Conservation (phyloP, 805 yeast species). For the Yarrowia sp. region DNA sequence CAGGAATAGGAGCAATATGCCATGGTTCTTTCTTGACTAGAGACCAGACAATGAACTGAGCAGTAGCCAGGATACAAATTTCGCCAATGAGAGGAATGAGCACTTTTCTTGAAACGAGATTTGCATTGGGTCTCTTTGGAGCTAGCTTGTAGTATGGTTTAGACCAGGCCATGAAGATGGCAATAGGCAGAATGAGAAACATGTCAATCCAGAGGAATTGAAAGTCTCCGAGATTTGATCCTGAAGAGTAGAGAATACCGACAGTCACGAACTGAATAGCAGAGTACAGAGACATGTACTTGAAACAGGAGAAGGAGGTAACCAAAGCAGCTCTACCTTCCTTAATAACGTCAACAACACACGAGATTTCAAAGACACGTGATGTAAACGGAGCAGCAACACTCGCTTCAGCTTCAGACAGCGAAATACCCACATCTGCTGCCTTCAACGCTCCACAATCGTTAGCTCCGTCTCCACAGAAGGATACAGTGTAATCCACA, state of each 20-base stretch:
- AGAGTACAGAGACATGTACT: constrained; percentile 94
- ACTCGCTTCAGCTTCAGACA: constrained; percentile 97
- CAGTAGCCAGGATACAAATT: constrained; percentile 57
- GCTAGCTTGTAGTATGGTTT: constrained; percentile 62
- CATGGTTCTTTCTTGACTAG: constrained; percentile 56
- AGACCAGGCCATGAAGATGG: constrained; percentile 97
- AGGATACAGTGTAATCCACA: constrained; percentile 88
- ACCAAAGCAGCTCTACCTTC: constrained; percentile 95
- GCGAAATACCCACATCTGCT: constrained; percentile 94
- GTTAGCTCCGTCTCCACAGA: constrained; percentile 99
- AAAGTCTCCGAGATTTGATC: constrained; percentile 93
- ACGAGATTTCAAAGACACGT: constrained; percentile 81
- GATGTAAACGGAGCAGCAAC: constrained; percentile 99
- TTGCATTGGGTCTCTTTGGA: constrained; percentile 86
- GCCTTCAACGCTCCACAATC: constrained; percentile 98
- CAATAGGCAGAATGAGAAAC: constrained; percentile 86
- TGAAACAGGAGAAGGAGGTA: constrained; percentile 94
- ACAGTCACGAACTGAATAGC: constrained; percentile 94
- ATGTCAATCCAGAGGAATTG: constrained; percentile 93
- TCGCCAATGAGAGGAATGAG: constrained; percentile 79
- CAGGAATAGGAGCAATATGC: constrained; percentile 80
- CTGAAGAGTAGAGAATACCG: constrained; percentile 77
- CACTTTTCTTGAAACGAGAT: constrained; percentile 84
- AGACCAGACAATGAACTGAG: constrained; percentile 71
- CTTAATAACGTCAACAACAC: constrained; percentile 84